Base-by-base conservation (phyloP, 345 rosid species). In the Pistacia integerrima region DNA sequence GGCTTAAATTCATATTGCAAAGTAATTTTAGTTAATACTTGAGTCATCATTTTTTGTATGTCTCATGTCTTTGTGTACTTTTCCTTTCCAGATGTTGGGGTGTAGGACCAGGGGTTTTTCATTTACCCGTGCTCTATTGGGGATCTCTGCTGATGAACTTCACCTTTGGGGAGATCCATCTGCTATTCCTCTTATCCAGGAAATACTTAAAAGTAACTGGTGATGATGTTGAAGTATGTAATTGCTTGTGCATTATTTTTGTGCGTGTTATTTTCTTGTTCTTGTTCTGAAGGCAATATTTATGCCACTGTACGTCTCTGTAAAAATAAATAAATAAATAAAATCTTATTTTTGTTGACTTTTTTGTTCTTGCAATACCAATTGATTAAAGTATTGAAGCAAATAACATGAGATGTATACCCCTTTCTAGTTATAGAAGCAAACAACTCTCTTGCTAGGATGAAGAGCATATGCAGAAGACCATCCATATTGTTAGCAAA, bases 151-250 rank as follows among this genome's bases (percentile, higher is more conserved):
- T 71, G 84, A 93, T 73, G 97, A 95, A 82, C 88, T 94, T 76
- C 98, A 94, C 83, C 90, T 94, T 80, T 94, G 98, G 77, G 98
- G 98, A 65, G 98, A 94, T 83, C 81, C 97, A 51, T 97, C 97
- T 70, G 92, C 89, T 0, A 93, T 93, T 75, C 90, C 95, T 72
- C 93, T 93, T 74, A 82, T 94, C 85, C 83, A 90, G 81, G 92
- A 91, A 79, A 91, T 94, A 62, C 83, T 93, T 62, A 80, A 86
- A n/a, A 87, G 95, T 80, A 73, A 91, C 98, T 55, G 94, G 89
- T 35, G 98, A 94, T 83, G 84, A 85, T 81, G 84, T 94, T 12
- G 70, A 87, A 97, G 98, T 92, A 87, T 66, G 61, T 52, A 69
- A 60, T 79, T 44, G 38, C 58, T 72, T 36, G 30, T 30, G 5